Percentiles rank a stretch among this genome's conserved stretches.
Conservation (phyloP, 1,284 basidiomycete species). For the Puccinia triticina region DNA sequence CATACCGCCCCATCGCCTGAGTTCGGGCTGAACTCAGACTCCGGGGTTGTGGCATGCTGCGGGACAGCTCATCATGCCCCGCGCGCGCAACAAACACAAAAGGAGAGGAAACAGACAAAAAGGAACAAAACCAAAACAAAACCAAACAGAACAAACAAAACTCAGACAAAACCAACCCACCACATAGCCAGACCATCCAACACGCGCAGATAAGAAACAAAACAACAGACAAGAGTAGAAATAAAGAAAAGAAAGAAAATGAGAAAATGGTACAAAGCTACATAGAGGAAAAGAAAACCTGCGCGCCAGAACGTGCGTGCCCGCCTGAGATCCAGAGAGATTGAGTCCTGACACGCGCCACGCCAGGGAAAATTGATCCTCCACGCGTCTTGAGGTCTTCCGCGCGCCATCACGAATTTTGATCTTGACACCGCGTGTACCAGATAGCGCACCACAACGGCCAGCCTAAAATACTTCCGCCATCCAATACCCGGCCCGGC, state of each 20-base stretch:
- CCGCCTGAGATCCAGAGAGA: conserved; percentile 4
- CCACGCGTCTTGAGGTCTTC: neutral
- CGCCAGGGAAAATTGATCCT: neutral
- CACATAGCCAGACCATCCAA: neutral
- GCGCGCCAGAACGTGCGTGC: too few species aligned
- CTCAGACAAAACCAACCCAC: neutral
- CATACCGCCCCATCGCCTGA: neutral
- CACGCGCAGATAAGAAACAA: too few species aligned
- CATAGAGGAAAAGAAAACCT: conserved; percentile 1
- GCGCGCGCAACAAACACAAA: too few species aligned
- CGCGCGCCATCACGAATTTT: too few species aligned
- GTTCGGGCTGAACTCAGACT: neutral
- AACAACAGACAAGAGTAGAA: neutral
- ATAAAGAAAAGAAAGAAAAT: conserved; percentile 11
- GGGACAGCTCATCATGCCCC: too few species aligned
- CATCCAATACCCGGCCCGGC: too few species aligned
- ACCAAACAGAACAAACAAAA: conserved; percentile 10
- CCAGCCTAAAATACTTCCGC: too few species aligned
- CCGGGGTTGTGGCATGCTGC: neutral
- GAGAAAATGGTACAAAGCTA: neutral
- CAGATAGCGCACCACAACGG: too few species aligned
- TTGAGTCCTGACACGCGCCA: conserved; percentile 2
- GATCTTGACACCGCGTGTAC: too few species aligned
- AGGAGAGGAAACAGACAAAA: too few species aligned
- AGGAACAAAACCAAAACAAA: too few species aligned